Base-by-base conservation (phyloP, 345 rosid species). In the Arabidopsis thaliana region DNA sequence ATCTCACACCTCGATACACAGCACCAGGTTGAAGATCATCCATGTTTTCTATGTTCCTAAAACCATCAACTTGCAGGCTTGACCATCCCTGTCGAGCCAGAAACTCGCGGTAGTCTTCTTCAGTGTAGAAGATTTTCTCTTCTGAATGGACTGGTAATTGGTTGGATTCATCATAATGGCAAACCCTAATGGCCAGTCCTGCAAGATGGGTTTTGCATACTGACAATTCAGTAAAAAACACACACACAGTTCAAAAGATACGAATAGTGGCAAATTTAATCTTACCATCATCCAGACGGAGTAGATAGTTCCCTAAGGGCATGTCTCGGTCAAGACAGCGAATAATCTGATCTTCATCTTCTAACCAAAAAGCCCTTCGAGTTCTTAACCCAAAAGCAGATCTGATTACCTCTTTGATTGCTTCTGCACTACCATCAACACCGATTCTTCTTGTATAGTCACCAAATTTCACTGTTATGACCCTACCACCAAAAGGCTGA, bases 361-460 rank as follows among this genome's bases (percentile, higher is more conserved):
- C 98, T 83, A 96, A 76, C 97, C 97, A 96, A 82, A 96, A 96
- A 36, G 97, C 98, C 10, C 98, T 88, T 66, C 83, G 87, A 1
- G 95, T 93, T 82, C 98, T 85, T 69, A 95, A 75, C 64, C 99
- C 81, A 73, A 96, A 93, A 69, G 97, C 89, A 36, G 89, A 89
- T 75, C 82, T 92, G 75, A 92, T 86, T 12, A 97, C 89, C 71
- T 92, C 96, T 83, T 87, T 92, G 79, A 95, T 90, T 72, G 98
- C 91, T 81, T 95, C 99, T 3, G 94, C 49, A 2, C 84, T 76
- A 56, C 97, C 97, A 80, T 95, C 99, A 59, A 95, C 71, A 13
- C 98, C 99, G 36, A 95, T 86, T 87, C 96, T 88, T 79, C 97
- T 84, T 1, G 93, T 87, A 78, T 90, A 95, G 73, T 95, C 97